These are phyloP conservation scores for Paramecium octaurelia DNA, from an alignment of 73 alveolate species.

Conservation along the genomic window DNA sequence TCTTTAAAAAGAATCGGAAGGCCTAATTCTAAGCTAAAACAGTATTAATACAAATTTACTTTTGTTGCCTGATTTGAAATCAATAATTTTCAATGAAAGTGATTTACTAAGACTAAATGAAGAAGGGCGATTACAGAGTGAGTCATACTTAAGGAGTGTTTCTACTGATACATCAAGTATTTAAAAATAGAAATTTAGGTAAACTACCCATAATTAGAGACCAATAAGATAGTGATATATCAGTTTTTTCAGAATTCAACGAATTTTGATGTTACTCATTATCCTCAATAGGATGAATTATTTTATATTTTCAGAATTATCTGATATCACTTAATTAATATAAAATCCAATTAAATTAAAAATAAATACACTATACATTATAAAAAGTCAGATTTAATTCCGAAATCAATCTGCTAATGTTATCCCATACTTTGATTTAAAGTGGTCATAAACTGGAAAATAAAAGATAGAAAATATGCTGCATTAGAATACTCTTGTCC, in stretches of 20 bases:
- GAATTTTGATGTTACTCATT: neutral
- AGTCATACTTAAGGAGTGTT: neutral
- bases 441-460: conserved; percentile 59
- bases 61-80: neutral
- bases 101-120: neutral
- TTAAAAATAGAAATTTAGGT: neutral
- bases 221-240: neutral
- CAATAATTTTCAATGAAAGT: neutral
- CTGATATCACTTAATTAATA: neutral
- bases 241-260: neutral
- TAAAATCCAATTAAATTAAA: neutral
- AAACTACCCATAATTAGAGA: neutral
- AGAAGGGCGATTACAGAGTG: neutral
- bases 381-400: neutral
- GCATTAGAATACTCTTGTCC: conserved; percentile 17
- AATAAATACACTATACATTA: neutral
- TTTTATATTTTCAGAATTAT: neutral
- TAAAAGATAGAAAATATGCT: conserved; percentile 47
- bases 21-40: neutral
- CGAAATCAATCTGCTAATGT: conserved; percentile 39
- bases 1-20: neutral
- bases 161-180: neutral
- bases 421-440: conserved; percentile 52
- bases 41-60: neutral
- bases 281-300: neutral